Conservation (phyloP, 495 filamentous ascomycete species). For the Penicillium atrosanguineum region DNA sequence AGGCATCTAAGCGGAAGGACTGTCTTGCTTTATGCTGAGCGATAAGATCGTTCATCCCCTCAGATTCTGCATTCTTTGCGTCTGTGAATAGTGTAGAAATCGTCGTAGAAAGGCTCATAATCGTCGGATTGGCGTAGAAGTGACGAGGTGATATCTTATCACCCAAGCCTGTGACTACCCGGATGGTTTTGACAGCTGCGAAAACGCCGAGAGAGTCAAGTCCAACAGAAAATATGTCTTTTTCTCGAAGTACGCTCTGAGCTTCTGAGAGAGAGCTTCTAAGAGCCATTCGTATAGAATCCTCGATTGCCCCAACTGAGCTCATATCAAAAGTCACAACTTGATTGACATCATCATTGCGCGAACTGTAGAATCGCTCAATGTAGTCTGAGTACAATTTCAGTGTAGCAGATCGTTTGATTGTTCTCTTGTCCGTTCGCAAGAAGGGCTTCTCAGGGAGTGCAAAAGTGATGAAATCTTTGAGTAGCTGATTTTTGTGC, state of each 20-base stretch:
- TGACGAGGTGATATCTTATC: constrained; percentile 3
- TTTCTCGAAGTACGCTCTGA: constrained; percentile 1
- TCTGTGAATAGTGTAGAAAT: constrained; percentile 1
- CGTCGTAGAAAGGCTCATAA: background rate
- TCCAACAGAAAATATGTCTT: constrained; percentile 1
- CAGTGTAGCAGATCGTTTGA: constrained; percentile 1
- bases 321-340: background rate
- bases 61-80: background rate
- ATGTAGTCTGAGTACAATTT: background rate
- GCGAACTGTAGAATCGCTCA: constrained; percentile 4
- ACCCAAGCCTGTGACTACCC: constrained; percentile 3
- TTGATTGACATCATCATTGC: constrained; percentile 2
- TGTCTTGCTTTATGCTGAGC: constrained; percentile 4
- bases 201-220: constrained; percentile 4
- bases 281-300: background rate
- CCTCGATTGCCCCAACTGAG: background rate
- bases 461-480: constrained; percentile 2
- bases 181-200: constrained; percentile 1
- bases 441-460: constrained; percentile 2
- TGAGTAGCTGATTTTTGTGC: constrained; percentile 4
- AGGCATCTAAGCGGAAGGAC: constrained; percentile 6
- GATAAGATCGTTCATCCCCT: background rate
- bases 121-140: constrained; percentile 3
- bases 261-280: background rate
- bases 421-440: constrained; percentile 2